Percentiles rank a stretch among this genome's conserved stretches.
These are phyloP conservation scores for Hypoxylon sp. DNA, from an alignment of 2,329 filamentous ascomycete genomes.

Conservation along the genomic window DNA sequence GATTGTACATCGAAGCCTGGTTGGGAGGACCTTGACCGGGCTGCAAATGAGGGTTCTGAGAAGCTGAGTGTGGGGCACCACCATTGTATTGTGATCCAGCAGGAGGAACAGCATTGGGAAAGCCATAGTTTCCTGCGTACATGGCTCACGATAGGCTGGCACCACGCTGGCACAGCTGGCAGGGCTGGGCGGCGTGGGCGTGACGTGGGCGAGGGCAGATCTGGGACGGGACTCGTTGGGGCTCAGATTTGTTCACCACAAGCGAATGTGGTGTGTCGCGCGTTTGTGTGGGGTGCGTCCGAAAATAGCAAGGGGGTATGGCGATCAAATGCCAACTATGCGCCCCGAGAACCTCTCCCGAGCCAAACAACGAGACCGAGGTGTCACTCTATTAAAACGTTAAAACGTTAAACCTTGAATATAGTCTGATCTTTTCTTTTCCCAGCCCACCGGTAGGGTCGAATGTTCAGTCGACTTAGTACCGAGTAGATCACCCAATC, in stretches of 20 bases:
- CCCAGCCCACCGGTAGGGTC: conserved; percentile 34
- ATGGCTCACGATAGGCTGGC: conserved; percentile 60
- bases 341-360: conserved; percentile 40
- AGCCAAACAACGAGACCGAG: conserved; percentile 39
- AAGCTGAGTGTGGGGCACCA: conserved; percentile 60
- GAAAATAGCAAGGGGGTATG: conserved; percentile 50
- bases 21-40: conserved; percentile 59
- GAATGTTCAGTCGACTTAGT: conserved; percentile 30
- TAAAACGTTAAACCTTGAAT: conserved; percentile 28
- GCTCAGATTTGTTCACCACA: conserved; percentile 50
- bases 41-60: conserved; percentile 64
- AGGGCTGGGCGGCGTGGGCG: conserved; percentile 50
- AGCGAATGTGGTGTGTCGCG: conserved; percentile 49
- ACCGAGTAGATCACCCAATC: conserved; percentile 31
- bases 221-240: conserved; percentile 51
- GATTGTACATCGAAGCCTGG: conserved; percentile 70
- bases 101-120: conserved; percentile 61
- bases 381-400: conserved; percentile 45
- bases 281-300: conserved; percentile 53
- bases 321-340: conserved; percentile 48
- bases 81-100: conserved; percentile 67
- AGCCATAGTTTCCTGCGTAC: conserved; percentile 70
- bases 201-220: conserved; percentile 50
- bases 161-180: conserved; percentile 52
- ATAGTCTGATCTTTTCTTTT: conserved; percentile 30